Percentiles rank a stretch among this genome's conserved stretches.
These are phyloP conservation scores for Leishmania mexicana DNA, from an alignment of 208 protist genomes.

Conservation along the genomic window DNA sequence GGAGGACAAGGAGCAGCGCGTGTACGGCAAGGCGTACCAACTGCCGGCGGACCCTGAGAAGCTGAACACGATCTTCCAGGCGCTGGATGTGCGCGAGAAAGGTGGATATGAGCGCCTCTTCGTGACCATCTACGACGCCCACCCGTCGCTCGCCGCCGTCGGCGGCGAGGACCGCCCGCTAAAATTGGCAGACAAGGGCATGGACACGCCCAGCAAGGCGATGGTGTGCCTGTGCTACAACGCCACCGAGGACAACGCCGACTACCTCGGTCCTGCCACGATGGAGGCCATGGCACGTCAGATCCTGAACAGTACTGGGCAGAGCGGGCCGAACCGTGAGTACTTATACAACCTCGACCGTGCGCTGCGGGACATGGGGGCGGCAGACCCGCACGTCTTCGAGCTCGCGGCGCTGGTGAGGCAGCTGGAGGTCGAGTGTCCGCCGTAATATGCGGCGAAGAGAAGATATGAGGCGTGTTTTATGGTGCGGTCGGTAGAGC, in stretches of 20 bases:
- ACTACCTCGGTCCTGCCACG: slow-evolving; percentile 63
- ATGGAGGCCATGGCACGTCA: slow-evolving; percentile 67
- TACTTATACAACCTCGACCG: slow-evolving; percentile 74
- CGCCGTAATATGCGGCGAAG: background rate
- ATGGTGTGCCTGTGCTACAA: slow-evolving; percentile 77
- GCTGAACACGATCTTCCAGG: slow-evolving; percentile 46
- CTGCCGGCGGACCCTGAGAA: slow-evolving; percentile 54
- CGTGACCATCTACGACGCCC: slow-evolving; percentile 48
- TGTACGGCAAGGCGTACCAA: slow-evolving; percentile 78
- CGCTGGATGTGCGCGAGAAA: slow-evolving; percentile 69
- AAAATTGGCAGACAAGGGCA: slow-evolving; percentile 19
- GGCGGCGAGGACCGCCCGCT: slow-evolving; percentile 19
- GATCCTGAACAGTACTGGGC: slow-evolving; percentile 55
- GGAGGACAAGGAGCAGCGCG: slow-evolving; percentile 36
- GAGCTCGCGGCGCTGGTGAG: slow-evolving; percentile 49
- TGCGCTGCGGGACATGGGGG: slow-evolving; percentile 53
- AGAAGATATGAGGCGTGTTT: background rate
- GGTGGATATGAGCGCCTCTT: slow-evolving; percentile 64
- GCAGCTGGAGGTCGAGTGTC: slow-evolving; percentile 25
- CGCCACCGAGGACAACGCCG: slow-evolving; percentile 61
- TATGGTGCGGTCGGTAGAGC: background rate
- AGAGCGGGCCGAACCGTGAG: slow-evolving; percentile 73
- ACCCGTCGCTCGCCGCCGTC: slow-evolving; percentile 5
- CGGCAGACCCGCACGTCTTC: slow-evolving; percentile 72
- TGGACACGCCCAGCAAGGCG: slow-evolving; percentile 22